Percentiles rank a stretch among this genome's conserved stretches.
phyloP scores from a whole-genome alignment of 169 alveolate species.

The Cyclospora cayetanensis region DNA sequence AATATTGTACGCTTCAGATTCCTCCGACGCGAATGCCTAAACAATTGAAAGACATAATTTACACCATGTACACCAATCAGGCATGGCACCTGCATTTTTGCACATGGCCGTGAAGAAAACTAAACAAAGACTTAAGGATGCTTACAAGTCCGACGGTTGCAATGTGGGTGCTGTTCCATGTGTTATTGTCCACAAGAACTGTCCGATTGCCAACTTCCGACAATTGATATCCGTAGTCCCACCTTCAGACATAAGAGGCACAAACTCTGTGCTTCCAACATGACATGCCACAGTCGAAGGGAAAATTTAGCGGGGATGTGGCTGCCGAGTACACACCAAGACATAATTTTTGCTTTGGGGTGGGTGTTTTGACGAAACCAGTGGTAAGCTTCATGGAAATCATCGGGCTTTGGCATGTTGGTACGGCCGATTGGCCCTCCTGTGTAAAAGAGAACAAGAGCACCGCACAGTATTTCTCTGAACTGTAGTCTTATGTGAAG shows the following conservation, averaged over 20 bases:
- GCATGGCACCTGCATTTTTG: too few relatives aligned
- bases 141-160: conserved; percentile 96
- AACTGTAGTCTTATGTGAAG: background rate
- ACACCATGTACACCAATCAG: background rate
- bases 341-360: conserved; percentile 92
- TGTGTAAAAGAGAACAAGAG: background rate
- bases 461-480: background rate
- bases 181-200: conserved; percentile 97
- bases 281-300: too few relatives aligned
- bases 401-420: conserved; percentile 91
- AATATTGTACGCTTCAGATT: conserved; percentile 93
- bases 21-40: conserved; percentile 92
- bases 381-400: conserved; percentile 97
- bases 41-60: background rate
- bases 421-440: conserved; percentile 87
- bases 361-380: conserved; percentile 97
- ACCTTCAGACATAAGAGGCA: too few relatives aligned
- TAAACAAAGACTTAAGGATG: too few relatives aligned
- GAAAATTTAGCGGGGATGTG: too few relatives aligned
- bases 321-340: conserved; percentile 87
- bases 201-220: conserved; percentile 97
- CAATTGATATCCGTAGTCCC: conserved; percentile 99
- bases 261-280: too few relatives aligned
- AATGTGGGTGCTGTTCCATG: conserved; percentile 98
- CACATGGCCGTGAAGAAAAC: too few relatives aligned